Base-by-base conservation (phyloP, 2,329 filamentous ascomycete species). In the Verruconis gallopava region DNA sequence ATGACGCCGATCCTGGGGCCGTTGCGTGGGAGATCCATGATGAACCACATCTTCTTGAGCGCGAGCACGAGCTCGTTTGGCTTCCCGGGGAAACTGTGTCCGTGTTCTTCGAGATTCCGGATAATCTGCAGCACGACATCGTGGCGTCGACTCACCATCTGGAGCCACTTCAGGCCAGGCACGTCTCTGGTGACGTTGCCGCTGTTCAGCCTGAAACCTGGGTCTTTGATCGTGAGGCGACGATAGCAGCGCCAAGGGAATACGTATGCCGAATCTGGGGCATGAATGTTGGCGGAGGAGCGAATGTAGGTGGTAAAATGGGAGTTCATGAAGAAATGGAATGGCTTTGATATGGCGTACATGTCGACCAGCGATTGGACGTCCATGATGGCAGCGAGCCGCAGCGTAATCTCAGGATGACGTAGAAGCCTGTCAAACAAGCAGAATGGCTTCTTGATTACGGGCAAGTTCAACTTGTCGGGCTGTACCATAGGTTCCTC, bases 11-110 rank as follows among this genome's bases (percentile, higher is more conserved):
- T 58, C 1, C 84, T 74, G 12, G 70, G 62, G 0, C 48, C 51
- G 38, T 68, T 79, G 12, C 73, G 75, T 0, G 72, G 62, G 3
- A 79, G 62, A 51, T 86, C 81, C 65, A 85, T 75, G 22, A 83
- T 53, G 40, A 81, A 68, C 85, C 85, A 91, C 14, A 85, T 63
- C 53, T 82, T 81, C 51, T 53, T 53, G 18, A 61, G 18, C 17
- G 17, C 44, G 4, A 3, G 17, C 17, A 41, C 19, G 38, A 40
- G 43, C 35, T 19, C 9, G 5, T 17, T 13, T 12, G 15, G 14
- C 15, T 15, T 42, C 2, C 18, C 35, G 3, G 79, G 78, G 40
- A 76, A 59, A 6, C 69, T 67, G 44, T 77, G 69, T 1, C 77
- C 78, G 34, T 69, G 60, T 12, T 69, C 62, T 0, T 72, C 72